Base-by-base conservation (phyloP, 192 early-diverging fungal species). In the Gigaspora rosea region DNA sequence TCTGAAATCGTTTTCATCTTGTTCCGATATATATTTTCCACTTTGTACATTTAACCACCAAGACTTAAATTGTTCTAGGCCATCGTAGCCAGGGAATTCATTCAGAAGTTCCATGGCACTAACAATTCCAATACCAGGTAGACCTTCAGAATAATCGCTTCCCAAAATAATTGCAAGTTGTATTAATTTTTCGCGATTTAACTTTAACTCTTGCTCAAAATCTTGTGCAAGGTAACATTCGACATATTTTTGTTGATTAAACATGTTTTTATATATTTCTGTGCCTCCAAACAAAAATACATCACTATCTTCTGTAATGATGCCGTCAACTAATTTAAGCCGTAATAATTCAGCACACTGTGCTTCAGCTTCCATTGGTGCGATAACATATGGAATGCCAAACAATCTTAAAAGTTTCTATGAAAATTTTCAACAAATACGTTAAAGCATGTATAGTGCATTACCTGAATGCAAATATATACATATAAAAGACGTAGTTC, bases 351-450 rank as follows among this genome's bases (percentile, higher is more conserved):
- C 78, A 5, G 98, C 98, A 72, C 98, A 99, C 83, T 99, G 97
- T 8, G 95, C 93, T 80, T 99, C 98, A 6, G 98, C 98, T 85
- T 99, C 98, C 92, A 94, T 94, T 0, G 98, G 96, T 33, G 97
- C 94, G 0, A 90, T 88, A 51, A 98, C 85, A 79, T 91, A 99
- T 11, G 98, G 98, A 36, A 98, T 84, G 2, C 98, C 98, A 91
- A 98, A 99, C 12, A 98, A 81, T 66, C 85, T 82, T 36, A 98
- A 84, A 20, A 99, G 81, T 77, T 91, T 86, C 78, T 95, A 82
- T 3, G 86, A 78, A 64, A 50, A 71, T 33, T 20, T 76, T 33
- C 27, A 15, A 7, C 4, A 13, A 27, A 63, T 41, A 41, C 41
- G 33, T 63, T 63, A 63, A 62, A 12, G 12, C 61, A 63, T 33